Evolutionary conservation across 1,284 basidiomycete species (phyloP).

Genomic region (Puccinia triticina): DNA sequence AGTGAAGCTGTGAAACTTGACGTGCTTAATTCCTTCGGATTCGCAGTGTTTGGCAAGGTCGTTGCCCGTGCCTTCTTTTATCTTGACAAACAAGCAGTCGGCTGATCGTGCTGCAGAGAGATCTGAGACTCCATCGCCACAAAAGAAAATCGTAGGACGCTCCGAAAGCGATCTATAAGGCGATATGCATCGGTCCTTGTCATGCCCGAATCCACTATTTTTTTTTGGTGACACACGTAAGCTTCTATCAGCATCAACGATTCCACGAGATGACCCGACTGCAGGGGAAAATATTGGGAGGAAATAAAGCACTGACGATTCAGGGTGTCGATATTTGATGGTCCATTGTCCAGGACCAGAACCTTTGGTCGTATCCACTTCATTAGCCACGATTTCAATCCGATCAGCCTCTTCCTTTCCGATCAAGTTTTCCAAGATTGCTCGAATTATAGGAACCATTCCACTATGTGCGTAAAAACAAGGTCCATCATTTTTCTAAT

Average conservation of each 20-base stretch:
- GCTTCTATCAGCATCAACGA: not conserved
- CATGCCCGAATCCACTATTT: constrained; percentile 78
- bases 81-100: constrained; percentile 86
- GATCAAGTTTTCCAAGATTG: constrained; percentile 77
- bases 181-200: constrained; percentile 86
- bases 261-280: not conserved
- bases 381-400: constrained; percentile 88
- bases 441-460: constrained; percentile 87
- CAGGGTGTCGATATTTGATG: constrained; percentile 83
- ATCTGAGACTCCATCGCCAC: constrained; percentile 81
- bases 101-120: constrained; percentile 86
- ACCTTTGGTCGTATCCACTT: constrained; percentile 67
- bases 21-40: constrained; percentile 60
- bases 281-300: not conserved
- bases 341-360: constrained; percentile 72
- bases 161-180: constrained; percentile 74
- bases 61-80: constrained; percentile 75
- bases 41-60: constrained; percentile 78
- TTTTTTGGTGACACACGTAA: not conserved
- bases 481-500: not conserved
- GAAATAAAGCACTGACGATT: constrained; percentile 65
- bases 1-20: constrained; percentile 61
- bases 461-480: constrained; percentile 65
- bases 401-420: constrained; percentile 72
- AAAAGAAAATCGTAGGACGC: constrained; percentile 85